Evolutionary conservation across 371 early-diverging fungal species (phyloP), one percentile per base, ranked within the genome.

Genomic region (Mucor circinelloides): DNA sequence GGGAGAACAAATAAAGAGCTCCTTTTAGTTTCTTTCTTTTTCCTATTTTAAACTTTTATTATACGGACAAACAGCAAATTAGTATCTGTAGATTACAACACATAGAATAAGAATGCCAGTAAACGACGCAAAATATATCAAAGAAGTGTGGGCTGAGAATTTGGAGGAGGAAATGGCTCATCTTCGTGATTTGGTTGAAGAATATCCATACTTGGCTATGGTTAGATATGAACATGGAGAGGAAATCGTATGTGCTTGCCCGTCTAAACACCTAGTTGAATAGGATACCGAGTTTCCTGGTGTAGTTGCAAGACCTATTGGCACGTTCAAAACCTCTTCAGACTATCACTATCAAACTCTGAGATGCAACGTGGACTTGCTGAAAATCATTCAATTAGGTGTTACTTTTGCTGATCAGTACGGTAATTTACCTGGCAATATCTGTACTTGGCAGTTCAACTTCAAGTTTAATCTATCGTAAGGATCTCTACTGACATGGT

Each of bases 281-380:
- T 66, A 94, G 95, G 98, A 99, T 82, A 99, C 99, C 8, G 99
- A 99, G 81, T 99, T 99, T 73, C 99, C 99, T 50, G 99, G 99
- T 48, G 98, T 99, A 5, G 99, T 99, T 21, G 99, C 99, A 10
- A 87, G 99, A 72, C 99, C 99, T 10, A 94, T 99, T 44, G 99
- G 99, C 38, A 93, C 87, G 69, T 99, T 99, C 73, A 86, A 85
- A 61, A 95, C 96, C 6, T 91, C 95, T n/a, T 89, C 96, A 5
- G 98, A 98, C 80, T 98, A 96, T 74, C 96, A 96, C 76, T 99
- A 99, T 78, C 99, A 99, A 75, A 97, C 98, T 19, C 76, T 99
- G 63, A 86, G 99, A 70, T 98, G 98, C 80, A 99, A 99, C 72
- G 99, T 99, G 19, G 99, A 99, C 80, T 83, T 99, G 52, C 87